Base-by-base conservation (phyloP, 805 yeast species). In the Saturnispora zaruensis region DNA sequence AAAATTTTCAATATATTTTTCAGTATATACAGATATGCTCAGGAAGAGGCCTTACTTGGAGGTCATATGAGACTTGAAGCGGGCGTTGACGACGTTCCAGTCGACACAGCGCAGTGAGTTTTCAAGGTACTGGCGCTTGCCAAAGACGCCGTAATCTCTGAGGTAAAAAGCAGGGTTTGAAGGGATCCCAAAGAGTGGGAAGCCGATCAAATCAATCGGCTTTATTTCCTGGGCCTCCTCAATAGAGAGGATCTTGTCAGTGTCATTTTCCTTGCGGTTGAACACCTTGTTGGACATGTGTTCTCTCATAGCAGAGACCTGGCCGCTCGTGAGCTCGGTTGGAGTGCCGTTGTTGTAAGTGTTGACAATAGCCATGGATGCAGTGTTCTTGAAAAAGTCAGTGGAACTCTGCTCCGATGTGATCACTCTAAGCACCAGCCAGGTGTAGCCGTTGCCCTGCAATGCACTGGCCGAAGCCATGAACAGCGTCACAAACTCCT, bases 281-380 rank as follows among this genome's bases (percentile, higher is more conserved):
- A 46, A 53, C 3, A 53, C 51, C 3, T 51, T 47, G 13, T 51
- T 30, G 13, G 51, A 30, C 42, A 51, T 34, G 38, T 58, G 50
- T 28, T 52, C 56, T n/a, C 48, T 43, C 30, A 46, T 53, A 4
- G 55, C 47, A 7, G 51, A 36, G 57, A 74, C 63, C 65, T 75
- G 81, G 53, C 76, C 82, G 47, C 74, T 73, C 64, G 77, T 70
- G 44, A 76, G 62, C 44, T 82, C 77, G 57, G 81, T 82, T 28
- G 96, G 95, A 6, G 87, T 75, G 5, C 98, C 98, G 5, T 90
- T 81, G 61, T 87, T 88, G 67, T 88, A 88, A n/a, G 96, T 84
- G 66, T 88, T 85, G 50, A 87, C 67, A 7, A 93, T 71, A 46
- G 79, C 81, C 58, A 93, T 72, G 30, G 74, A 69, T 50, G 77